Base-by-base conservation (phyloP, 129 eudicot species). In the Lactuca sativa region DNA sequence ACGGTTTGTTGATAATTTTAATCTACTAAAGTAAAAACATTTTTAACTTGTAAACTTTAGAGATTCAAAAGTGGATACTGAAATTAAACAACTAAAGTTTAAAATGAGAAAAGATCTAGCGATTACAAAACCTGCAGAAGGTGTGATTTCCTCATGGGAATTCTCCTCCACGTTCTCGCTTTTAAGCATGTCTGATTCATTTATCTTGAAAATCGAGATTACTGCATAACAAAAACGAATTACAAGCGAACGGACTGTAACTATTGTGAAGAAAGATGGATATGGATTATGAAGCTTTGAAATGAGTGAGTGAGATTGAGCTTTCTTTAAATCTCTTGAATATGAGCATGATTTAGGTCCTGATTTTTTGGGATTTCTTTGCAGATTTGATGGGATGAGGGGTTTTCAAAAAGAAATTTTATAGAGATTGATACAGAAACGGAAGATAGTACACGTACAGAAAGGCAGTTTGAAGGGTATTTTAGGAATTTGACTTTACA, bases 101-200 rank as follows among this genome's bases (percentile, higher is more conserved):
- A 21, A 33, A 37, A 43, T 2, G 6, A 53, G 38, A 3, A 72
- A 25, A 6, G 69, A 69, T 31, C 73, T 92, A 92, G 83, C 98
- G 96, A 74, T 92, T 84, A 64, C 95, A 86, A 89, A 92, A 92
- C 89, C 96, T 89, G 86, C 90, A 89, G 59, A 96, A 92, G 61
- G 96, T 92, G 96, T 92, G 98, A 64, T 92, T 92, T 77, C 98
- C 96, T 86, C 44, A 70, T 76, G 44, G 91, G 90, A 78, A 78
- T 78, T 67, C 87, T 75, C 55, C 70, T 67, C 82, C 72, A 36
- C 88, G 75, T 85, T 41, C 62, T 34, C 49, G 62, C 47, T 30
- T 80, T 72, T 61, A 82, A 86, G 1, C 1, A 70, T 59, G 49
- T 56, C 14, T 53, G 70, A 62, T 44, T 74, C 91, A 82, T 78